phyloP scores from a whole-genome alignment of 371 early-diverging fungal genomes.

The Lichtheimia hyalospora region DNA sequence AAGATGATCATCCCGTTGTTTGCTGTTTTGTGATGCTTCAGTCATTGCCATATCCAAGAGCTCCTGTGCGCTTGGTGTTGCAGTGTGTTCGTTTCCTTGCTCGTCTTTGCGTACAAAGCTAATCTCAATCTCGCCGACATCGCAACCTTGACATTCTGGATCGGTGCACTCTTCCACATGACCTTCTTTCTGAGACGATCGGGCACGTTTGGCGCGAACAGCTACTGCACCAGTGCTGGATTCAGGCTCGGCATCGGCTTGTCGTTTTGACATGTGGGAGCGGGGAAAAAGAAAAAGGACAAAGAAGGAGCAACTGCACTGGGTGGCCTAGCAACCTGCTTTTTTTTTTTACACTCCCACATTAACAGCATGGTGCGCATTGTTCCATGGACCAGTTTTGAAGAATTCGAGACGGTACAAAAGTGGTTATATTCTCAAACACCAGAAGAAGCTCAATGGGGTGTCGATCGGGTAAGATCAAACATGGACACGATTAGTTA shows the following conservation, averaged over 20 bases:
- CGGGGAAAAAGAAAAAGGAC: background rate
- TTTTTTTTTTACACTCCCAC: slow-evolving; percentile 14
- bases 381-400: slow-evolving; percentile 49
- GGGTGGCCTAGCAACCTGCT: background rate
- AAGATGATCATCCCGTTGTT: slow-evolving; percentile 28
- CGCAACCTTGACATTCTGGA: slow-evolving; percentile 55
- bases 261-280: slow-evolving; percentile 17
- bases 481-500: background rate
- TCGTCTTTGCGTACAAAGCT: slow-evolving; percentile 47
- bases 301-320: background rate
- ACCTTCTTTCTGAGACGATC: slow-evolving; percentile 14
- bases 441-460: slow-evolving; percentile 7
- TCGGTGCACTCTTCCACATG: slow-evolving; percentile 56
- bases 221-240: background rate
- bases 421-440: slow-evolving; percentile 37
- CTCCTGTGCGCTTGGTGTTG: slow-evolving; percentile 46
- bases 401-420: slow-evolving; percentile 48
- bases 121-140: slow-evolving; percentile 61
- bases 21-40: slow-evolving; percentile 25
- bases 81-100: slow-evolving; percentile 26
- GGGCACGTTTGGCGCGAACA: slow-evolving; percentile 10
- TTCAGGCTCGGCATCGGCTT: slow-evolving; percentile 13
- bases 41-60: slow-evolving; percentile 58
- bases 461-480: slow-evolving; percentile 36
- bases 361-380: slow-evolving; percentile 19